Evolutionary conservation across 306 rosid species (phyloP), one percentile per base, ranked within the genome.

Genomic region (Comarum palustre): DNA sequence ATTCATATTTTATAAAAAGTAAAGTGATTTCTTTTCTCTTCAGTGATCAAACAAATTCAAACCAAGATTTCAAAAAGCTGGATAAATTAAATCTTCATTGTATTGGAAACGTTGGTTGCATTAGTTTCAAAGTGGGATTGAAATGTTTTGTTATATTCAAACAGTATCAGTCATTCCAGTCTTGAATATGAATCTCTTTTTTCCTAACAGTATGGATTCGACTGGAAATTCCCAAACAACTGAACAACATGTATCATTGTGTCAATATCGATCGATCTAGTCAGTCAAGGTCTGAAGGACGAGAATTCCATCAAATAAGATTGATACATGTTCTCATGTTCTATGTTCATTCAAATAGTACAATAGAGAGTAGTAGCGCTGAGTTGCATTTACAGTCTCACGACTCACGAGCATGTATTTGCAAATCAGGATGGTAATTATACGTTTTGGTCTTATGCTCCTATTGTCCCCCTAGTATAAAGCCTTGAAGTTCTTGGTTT

Each of bases 401-500:
- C 24, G 3, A 19, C 31, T 9, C 24, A 32, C 24, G 3, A 19
- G 42, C 57, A 48, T 38, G 22, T 31, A 19, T 69, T 51, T 34
- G 58, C 47, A 51, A 51, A 51, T 69, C 34, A 32, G 20, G 47
- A 13, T 13, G 48, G 51, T 39, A n/a, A 20, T 13, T 69, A 34
- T 27, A 8, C 65, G 24, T 24, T 70, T 39, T 54, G 51, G 74
- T 20, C 52, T 22, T 45, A 43, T 52, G 31, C 16, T 71, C 2
- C 22, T 69, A 9, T 36, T 36, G 74, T 71, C 55, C 52, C 74
- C 57, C 52, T 15, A 34, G 38, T 32, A 38, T 71, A 59, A 65
- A 38, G 74, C 74, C 74, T 71, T 71, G 39, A 14, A 39, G 52
- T 42, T 57, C 22, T 31, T n/a, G n/a, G n/a, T n/a, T n/a, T n/a